These are phyloP conservation scores for Aspergillus carbonarius DNA, from an alignment of 2,329 filamentous ascomycete species.

Conservation along the genomic window DNA sequence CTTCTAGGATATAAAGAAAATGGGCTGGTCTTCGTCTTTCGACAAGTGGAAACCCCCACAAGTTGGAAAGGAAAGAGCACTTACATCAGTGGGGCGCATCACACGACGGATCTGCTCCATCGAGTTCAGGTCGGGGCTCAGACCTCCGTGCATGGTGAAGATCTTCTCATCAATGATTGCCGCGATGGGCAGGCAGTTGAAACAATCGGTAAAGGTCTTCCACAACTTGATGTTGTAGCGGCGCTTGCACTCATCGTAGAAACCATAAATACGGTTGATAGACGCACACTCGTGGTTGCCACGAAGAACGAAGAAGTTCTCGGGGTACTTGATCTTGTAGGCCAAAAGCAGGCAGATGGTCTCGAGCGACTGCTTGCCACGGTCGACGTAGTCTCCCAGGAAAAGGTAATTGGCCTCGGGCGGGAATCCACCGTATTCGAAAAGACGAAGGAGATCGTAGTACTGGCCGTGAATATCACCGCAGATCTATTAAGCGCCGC, in stretches of 20 bases:
- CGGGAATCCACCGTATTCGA: slow-evolving; percentile 97
- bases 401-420: slow-evolving; percentile 99
- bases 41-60: not conserved
- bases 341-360: slow-evolving; percentile 95
- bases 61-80: slow-evolving; percentile 41
- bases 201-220: slow-evolving; percentile 99
- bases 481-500: slow-evolving; percentile 70
- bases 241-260: slow-evolving; percentile 99
- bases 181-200: slow-evolving; percentile 97
- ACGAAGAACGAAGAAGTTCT: slow-evolving; percentile 98
- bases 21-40: not conserved
- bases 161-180: slow-evolving; percentile 99
- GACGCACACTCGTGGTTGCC: slow-evolving; percentile 99
- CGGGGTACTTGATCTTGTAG: slow-evolving; percentile 99
- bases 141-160: slow-evolving; percentile 98
- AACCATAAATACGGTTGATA: slow-evolving; percentile 98
- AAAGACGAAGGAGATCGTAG: slow-evolving; percentile 93
- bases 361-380: slow-evolving; percentile 98
- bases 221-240: slow-evolving; percentile 99
- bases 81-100: slow-evolving; percentile 97
- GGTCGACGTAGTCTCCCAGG: slow-evolving; percentile 97
- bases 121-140: slow-evolving; percentile 95
- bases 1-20: not conserved
- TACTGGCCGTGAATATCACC: slow-evolving; percentile 99
- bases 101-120: slow-evolving; percentile 99